Conservation (phyloP, 192 early-diverging fungal species). For the Globomyces pollinis-pini region DNA sequence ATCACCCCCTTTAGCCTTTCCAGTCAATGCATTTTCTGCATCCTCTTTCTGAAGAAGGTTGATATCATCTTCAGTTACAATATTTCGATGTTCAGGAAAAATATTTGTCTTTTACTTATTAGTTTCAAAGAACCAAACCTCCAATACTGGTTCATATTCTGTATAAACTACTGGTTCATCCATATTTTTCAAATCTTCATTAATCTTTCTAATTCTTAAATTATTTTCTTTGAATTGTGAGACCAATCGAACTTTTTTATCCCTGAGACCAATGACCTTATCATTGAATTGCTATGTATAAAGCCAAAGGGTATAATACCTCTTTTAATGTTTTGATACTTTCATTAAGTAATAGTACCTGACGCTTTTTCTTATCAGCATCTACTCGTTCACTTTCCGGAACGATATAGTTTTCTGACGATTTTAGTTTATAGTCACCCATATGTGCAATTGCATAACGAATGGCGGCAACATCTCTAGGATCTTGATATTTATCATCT, state of each 20-base stretch:
- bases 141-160: background rate
- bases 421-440: slow-evolving; percentile 62
- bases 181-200: slow-evolving; percentile 26
- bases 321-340: slow-evolving; percentile 49
- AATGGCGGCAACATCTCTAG: slow-evolving; percentile 49
- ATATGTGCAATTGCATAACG: slow-evolving; percentile 49
- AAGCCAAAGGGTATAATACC: slow-evolving; percentile 27
- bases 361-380: slow-evolving; percentile 54
- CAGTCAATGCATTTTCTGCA: slow-evolving; percentile 9
- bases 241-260: slow-evolving; percentile 26
- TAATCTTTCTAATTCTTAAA: slow-evolving; percentile 21
- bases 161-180: slow-evolving; percentile 16
- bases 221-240: slow-evolving; percentile 27
- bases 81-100: slow-evolving; percentile 44
- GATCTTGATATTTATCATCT: slow-evolving; percentile 53
- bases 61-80: slow-evolving; percentile 41
- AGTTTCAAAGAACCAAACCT: too few species aligned
- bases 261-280: slow-evolving; percentile 29
- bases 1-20: slow-evolving; percentile 21
- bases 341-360: slow-evolving; percentile 47
- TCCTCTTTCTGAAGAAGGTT: slow-evolving; percentile 30
- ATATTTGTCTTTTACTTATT: too few species aligned
- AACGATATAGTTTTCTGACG: slow-evolving; percentile 59
- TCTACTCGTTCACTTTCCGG: slow-evolving; percentile 58
- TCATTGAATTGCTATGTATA: slow-evolving; percentile 39